Percentiles rank a stretch among this genome's conserved stretches.
These are phyloP conservation scores for Croton laevigatus DNA, from an alignment of 441 rosid species.

Conservation along the genomic window DNA sequence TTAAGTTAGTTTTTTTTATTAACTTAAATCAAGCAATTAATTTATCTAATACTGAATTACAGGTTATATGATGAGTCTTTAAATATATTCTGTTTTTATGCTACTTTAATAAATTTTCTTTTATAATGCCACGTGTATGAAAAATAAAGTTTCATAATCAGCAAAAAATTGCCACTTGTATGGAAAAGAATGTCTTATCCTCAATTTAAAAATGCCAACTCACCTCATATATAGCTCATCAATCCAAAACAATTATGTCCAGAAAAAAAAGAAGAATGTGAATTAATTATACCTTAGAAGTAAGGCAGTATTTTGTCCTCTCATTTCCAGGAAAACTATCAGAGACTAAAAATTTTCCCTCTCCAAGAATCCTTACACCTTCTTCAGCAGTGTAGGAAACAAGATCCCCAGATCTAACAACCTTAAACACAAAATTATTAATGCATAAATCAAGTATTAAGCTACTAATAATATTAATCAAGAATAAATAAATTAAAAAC, in stretches of 20 bases:
- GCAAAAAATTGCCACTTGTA: too few species aligned
- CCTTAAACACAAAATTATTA: conserved; percentile 34
- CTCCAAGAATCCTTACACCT: conserved; percentile 91
- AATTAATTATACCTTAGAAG: conserved; percentile 66
- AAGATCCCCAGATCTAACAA: conserved; percentile 96
- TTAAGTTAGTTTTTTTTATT: too few species aligned
- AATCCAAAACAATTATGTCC: too few species aligned
- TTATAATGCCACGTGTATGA: not conserved
- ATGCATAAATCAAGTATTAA: not conserved
- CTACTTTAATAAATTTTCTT: not conserved
- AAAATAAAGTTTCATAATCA: not conserved
- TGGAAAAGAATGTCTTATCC: too few species aligned
- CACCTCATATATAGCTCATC: too few species aligned
- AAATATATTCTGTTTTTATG: too few species aligned
- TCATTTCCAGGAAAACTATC: conserved; percentile 97
- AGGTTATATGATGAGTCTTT: too few species aligned
- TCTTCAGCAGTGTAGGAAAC: conserved; percentile 93
- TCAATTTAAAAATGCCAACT: too few species aligned
- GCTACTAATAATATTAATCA: not conserved
- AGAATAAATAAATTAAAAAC: too few species aligned
- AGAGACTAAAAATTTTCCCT: conserved; percentile 89
- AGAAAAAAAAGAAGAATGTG: not conserved
- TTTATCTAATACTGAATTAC: too few species aligned
- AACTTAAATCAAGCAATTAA: too few species aligned
- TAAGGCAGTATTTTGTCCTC: conserved; percentile 94